These are phyloP conservation scores for Pterocarpus macrocarpus DNA, from an alignment of 306 rosid species.

Conservation along the genomic window DNA sequence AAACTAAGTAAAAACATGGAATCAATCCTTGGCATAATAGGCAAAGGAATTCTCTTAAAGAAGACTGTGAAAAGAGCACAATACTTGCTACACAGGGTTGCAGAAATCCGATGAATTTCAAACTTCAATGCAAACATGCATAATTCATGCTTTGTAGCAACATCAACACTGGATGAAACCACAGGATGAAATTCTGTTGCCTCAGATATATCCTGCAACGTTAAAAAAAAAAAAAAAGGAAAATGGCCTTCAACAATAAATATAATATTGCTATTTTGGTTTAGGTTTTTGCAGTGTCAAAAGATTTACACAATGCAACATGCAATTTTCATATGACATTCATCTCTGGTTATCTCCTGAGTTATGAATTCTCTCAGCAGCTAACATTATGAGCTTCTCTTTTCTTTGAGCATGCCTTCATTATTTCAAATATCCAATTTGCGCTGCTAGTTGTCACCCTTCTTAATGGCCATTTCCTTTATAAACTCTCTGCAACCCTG, in stretches of 20 bases:
- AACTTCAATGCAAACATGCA: slow-evolving; percentile 66
- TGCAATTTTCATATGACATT: background rate
- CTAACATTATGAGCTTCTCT: background rate
- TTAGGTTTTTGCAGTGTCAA: too few species aligned
- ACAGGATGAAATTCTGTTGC: slow-evolving; percentile 87
- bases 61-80: slow-evolving; percentile 43
- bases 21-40: slow-evolving; percentile 16
- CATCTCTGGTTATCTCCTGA: background rate
- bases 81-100: slow-evolving; percentile 75
- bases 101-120: slow-evolving; percentile 69
- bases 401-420: background rate
- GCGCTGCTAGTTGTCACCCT: background rate
- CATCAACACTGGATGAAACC: slow-evolving; percentile 58
- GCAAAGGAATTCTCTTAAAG: slow-evolving; percentile 25
- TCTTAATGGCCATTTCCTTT: background rate
- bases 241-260: background rate
- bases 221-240: slow-evolving; percentile 26
- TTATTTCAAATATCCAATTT: slow-evolving; percentile 14
- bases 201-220: slow-evolving; percentile 84
- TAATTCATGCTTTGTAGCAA: slow-evolving; percentile 58
- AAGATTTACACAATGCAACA: background rate
- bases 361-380: background rate
- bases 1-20: slow-evolving; percentile 4
- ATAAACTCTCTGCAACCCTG: background rate
- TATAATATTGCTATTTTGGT: too few species aligned